Evolutionary conservation across 2,329 filamentous ascomycete genomes (phyloP).

Genomic region (Paracamarosporium sp.): DNA sequence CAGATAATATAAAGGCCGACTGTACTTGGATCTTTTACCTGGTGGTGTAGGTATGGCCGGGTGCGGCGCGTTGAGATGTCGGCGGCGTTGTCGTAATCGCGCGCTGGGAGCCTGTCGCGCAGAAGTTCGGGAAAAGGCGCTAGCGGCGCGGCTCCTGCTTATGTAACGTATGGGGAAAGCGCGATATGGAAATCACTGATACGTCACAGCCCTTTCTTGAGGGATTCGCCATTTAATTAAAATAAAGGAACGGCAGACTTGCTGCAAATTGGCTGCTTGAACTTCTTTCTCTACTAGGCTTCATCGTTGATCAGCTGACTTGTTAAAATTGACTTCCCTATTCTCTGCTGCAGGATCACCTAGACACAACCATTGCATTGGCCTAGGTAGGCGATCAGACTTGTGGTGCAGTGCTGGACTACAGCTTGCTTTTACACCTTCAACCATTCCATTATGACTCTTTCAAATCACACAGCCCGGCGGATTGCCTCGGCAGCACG

Average conservation of each 20-base stretch:
- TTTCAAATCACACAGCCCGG: neutral
- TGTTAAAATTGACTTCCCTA: too few relatives aligned
- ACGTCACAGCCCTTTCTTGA: conserved; percentile 9
- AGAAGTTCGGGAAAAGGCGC: conserved; percentile 10
- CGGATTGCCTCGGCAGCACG: neutral
- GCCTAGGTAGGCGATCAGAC: too few relatives aligned
- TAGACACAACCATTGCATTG: too few relatives aligned
- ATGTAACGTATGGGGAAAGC: neutral
- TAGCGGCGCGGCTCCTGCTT: conserved; percentile 1
- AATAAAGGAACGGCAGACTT: too few relatives aligned
- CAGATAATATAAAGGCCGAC: neutral
- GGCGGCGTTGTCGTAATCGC: conserved; percentile 2
- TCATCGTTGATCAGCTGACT: too few relatives aligned
- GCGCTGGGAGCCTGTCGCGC: conserved; percentile 8
- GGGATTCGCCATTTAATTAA: neutral
- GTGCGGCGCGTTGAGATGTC: neutral
- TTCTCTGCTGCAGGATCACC: too few relatives aligned
- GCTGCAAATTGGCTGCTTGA: too few relatives aligned
- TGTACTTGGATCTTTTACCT: neutral
- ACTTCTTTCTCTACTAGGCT: too few relatives aligned
- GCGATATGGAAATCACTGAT: conserved; percentile 7
- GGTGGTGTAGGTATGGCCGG: neutral
- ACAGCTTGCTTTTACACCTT: too few relatives aligned
- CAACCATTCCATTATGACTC: neutral
- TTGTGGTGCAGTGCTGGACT: too few relatives aligned